Base-by-base conservation (phyloP, 2,329 filamentous ascomycete species). In the Rhinocladiella similis region DNA sequence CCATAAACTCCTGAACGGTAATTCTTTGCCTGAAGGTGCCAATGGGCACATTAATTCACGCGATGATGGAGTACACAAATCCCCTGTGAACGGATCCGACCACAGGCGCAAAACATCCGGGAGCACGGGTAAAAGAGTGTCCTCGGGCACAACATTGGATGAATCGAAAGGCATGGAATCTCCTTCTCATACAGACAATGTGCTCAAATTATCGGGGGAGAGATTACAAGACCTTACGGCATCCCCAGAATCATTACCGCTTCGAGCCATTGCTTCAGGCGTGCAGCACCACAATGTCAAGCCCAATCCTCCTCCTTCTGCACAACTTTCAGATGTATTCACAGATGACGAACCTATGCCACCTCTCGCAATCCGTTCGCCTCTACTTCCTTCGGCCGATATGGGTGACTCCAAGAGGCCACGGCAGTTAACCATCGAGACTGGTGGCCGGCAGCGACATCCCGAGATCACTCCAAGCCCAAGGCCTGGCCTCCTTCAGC, bases 161-260 rank as follows among this genome's bases (percentile, higher is more conserved):
- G 35, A 4, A 7, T 13, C 3, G 13, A 52, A 43, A 33, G 51
- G 39, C 14, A 4, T 45, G 5, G 9, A 38, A 18, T 35, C 38
- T 35, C 25, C 41, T 13, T 35, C 38, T 20, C 39, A 49, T 20
- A 67, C 68, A 47, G 67, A 77, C 4, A 75, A 72, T 59, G 67
- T 78, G 2, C 67, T 80, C 56, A 84, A 81, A 63, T 69, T 84
- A 27, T 83, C 81, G 2, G 76, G 78, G 2, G 75, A 75, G 39
- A 76, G 83, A 66, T 79, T 84, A 2, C 75, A 81, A 41, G 80
- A 82, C 43, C 74, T 84, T 41, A 81, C 80, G 5, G 73, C 75
- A 14, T 80, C 81, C 12, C 79, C 80, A 7, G 73, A 80, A 14
- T 83, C 79, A 41, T 73, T 83, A n/a, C 79, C 81, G 2, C 66